Conservation (phyloP, 2,329 filamentous ascomycete genomes). For the Tolypocladium amazonense region DNA sequence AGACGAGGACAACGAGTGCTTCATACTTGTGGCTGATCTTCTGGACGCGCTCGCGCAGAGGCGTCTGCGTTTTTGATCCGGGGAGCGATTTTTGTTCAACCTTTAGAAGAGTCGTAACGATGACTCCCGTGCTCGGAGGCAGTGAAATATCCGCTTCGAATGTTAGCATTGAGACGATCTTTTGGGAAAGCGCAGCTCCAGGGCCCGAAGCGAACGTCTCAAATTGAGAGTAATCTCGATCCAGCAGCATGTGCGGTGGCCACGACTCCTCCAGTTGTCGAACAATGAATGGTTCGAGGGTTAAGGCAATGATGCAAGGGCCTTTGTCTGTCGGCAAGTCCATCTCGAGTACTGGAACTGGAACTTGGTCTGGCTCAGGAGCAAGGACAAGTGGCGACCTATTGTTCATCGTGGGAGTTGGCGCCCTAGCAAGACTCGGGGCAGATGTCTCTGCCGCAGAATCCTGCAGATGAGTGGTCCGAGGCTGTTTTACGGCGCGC, state of each 20-base stretch:
- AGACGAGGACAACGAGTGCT: conserved; percentile 55
- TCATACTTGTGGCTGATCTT: conserved; percentile 52
- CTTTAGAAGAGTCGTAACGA: conserved; percentile 62
- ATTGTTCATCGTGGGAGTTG: background rate
- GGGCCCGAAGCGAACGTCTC: conserved; percentile 10
- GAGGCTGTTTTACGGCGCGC: conserved; percentile 14
- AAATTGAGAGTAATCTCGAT: conserved; percentile 44
- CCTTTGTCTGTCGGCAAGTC: conserved; percentile 7
- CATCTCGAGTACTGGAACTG: conserved; percentile 8
- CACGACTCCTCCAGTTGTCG: conserved; percentile 38
- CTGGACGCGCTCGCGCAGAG: conserved; percentile 44
- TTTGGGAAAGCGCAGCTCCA: conserved; percentile 7
- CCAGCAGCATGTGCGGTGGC: conserved; percentile 41
- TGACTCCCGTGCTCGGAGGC: conserved; percentile 56
- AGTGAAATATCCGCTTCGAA: conserved; percentile 64
- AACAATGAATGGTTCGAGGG: conserved; percentile 34
- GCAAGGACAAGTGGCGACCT: background rate
- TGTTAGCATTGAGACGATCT: conserved; percentile 24
- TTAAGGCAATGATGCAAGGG: conserved; percentile 40
- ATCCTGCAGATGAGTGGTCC: background rate
- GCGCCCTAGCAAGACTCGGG: background rate
- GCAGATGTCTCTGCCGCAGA: background rate
- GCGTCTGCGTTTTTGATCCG: conserved; percentile 24
- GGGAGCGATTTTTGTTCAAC: conserved; percentile 63
- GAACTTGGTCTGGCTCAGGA: background rate